These are phyloP conservation scores for Trichophyton rubrum DNA, from an alignment of 2,329 filamentous ascomycete genomes.

Conservation along the genomic window DNA sequence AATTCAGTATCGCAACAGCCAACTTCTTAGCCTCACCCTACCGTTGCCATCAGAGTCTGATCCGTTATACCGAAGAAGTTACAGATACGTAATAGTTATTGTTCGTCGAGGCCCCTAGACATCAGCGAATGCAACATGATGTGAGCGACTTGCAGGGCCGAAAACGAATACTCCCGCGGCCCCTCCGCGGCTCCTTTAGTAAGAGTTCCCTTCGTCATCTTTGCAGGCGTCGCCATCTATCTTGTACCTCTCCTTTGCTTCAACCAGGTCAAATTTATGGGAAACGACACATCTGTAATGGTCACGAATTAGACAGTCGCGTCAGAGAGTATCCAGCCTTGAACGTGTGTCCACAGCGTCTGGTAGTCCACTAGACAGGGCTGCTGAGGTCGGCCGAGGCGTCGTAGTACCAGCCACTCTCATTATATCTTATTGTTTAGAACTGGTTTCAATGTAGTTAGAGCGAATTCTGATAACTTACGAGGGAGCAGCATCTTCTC, in stretches of 20 bases:
- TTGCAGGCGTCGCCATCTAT: slow-evolving; percentile 10
- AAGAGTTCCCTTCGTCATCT: slow-evolving; percentile 14
- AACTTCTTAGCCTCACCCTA: slow-evolving; percentile 17
- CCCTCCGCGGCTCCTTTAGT: too few species aligned
- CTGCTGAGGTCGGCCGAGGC: slow-evolving; percentile 13
- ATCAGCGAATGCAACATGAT: too few species aligned
- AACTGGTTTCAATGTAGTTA: neutral
- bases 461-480: slow-evolving; percentile 8
- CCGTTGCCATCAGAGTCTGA: too few species aligned
- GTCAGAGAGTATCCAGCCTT: slow-evolving; percentile 12
- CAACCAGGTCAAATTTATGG: slow-evolving; percentile 12
- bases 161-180: too few species aligned
- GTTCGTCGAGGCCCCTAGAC: too few species aligned
- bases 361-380: slow-evolving; percentile 6
- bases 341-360: neutral
- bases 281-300: slow-evolving; percentile 14
- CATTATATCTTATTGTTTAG: slow-evolving; percentile 7
- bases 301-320: slow-evolving; percentile 15
- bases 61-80: too few species aligned
- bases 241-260: slow-evolving; percentile 10
- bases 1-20: slow-evolving; percentile 27
- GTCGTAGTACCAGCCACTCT: slow-evolving; percentile 13
- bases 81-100: too few species aligned
- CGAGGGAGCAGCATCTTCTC: slow-evolving; percentile 14
- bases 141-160: too few species aligned